Evolutionary conservation across 2,329 filamentous ascomycete species (phyloP).

Genomic region (Aspergillus sp.): DNA sequence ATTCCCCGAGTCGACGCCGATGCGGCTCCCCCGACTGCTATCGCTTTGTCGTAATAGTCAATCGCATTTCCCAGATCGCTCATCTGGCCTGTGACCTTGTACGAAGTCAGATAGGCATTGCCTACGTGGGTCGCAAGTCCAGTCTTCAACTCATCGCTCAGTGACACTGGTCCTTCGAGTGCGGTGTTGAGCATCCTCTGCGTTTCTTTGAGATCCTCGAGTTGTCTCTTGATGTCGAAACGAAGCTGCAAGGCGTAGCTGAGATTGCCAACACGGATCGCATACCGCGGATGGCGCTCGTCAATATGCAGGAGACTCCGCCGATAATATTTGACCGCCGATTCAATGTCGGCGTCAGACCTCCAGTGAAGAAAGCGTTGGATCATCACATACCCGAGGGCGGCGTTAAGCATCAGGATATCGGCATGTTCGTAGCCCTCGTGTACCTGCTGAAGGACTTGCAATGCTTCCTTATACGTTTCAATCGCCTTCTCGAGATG

Average conservation of each 20-base stretch:
- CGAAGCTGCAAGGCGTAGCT: constrained; percentile 3
- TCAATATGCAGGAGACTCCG: background rate
- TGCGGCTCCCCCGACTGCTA: background rate
- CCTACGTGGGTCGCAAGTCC: background rate
- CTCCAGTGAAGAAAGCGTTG: constrained; percentile 3
- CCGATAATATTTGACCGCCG: constrained; percentile 3
- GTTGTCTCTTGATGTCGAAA: background rate
- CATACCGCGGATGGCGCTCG: constrained; percentile 1
- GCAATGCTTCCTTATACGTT: background rate
- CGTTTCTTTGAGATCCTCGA: constrained; percentile 3
- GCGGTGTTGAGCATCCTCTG: background rate
- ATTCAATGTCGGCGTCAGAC: constrained; percentile 1
- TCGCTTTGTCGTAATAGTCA: background rate
- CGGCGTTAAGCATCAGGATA: constrained; percentile 4
- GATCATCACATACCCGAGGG: constrained; percentile 4
- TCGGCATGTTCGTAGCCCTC: background rate
- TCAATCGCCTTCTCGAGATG: constrained; percentile 5
- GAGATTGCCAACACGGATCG: background rate
- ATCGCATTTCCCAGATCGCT: constrained; percentile 2
- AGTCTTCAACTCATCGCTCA: background rate
- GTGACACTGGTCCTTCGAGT: background rate
- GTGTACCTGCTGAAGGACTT: background rate
- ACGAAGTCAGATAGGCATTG: background rate
- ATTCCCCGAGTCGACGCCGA: background rate
- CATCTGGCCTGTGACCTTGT: background rate